Base-by-base conservation (phyloP, 805 yeast genomes). In the Kurtzmaniella cleridarum region DNA sequence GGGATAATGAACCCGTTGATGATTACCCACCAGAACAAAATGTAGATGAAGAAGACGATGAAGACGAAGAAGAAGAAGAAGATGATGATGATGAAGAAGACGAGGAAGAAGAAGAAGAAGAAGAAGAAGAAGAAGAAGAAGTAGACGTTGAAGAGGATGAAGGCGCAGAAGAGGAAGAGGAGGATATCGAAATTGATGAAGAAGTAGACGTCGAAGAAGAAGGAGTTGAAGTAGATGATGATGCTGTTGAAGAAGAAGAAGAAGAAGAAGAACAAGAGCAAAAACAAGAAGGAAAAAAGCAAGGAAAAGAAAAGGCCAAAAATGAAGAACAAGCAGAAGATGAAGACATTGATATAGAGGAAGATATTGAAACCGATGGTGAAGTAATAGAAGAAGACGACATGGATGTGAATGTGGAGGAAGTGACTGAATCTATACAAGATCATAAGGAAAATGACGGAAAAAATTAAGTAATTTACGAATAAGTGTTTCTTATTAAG, bases 11-110 rank as follows among this genome's bases (percentile, higher is more conserved):
- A 34, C 76, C 66, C 42, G 69, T 69, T 4, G 88, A 84, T 38
- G 79, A 80, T 38, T 84, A 76, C 49, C 95, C 91, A 10, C 93
- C 93, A 2, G 88, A 83, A 47, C 87, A 82, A 50, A 81, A 73
- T 34, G 74, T 75, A 18, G 81, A 71, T 2, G 87, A 76, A 7
- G 84, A 75, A 11, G 84, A 78, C n/a, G 75, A 67, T 10, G 76
- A 71, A 7, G 69, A 61, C 18, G 76, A 63, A 33, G 75, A 59
- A n/a, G 78, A 76, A 3, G 85, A 77, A 12, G 84, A 77, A 3
- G 78, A 69, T 0, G 83, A 73, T 2, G 84, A 72, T 2, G 79
- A 71, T 2, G 79, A 67, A 3, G 81, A 71, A 1, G 79, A 66
- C 5, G 77, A 63, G 1, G 73, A 59, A 2, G 73, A 63, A 9